Evolutionary conservation across 768 basidiomycete species (phyloP).

Genomic region (Amanita polypyramis): DNA sequence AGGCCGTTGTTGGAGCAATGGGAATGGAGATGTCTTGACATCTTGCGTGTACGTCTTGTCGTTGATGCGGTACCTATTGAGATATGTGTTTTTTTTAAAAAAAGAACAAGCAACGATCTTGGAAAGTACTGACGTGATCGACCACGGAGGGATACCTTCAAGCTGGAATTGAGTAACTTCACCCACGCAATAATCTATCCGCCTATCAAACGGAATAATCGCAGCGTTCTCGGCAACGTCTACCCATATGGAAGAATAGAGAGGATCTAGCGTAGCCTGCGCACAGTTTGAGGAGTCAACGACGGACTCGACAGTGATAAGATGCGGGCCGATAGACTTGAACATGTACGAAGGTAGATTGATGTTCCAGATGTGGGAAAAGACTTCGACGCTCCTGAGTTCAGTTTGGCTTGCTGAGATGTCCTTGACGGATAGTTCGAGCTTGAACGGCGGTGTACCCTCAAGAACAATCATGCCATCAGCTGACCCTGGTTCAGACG

Average conservation of each 20-base stretch:
- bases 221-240: slow-evolving; percentile 97
- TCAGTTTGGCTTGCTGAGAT: slow-evolving; percentile 61
- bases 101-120: slow-evolving; percentile 7
- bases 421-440: slow-evolving; percentile 68
- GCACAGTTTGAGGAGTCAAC: slow-evolving; percentile 77
- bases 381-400: slow-evolving; percentile 40
- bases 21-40: slow-evolving; percentile 73
- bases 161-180: slow-evolving; percentile 87
- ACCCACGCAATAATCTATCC: slow-evolving; percentile 81
- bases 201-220: slow-evolving; percentile 74
- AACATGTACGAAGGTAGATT: slow-evolving; percentile 64
- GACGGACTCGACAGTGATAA: slow-evolving; percentile 68
- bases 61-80: slow-evolving; percentile 66
- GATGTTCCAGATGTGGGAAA: slow-evolving; percentile 53
- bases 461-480: slow-evolving; percentile 63
- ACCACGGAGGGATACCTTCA: slow-evolving; percentile 92
- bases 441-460: slow-evolving; percentile 79
- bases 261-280: slow-evolving; percentile 54
- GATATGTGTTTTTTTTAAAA: no score
- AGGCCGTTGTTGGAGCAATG: slow-evolving; percentile 68
- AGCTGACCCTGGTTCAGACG: slow-evolving; percentile 36
- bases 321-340: slow-evolving; percentile 71
- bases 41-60: slow-evolving; percentile 65
- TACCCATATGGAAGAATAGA: slow-evolving; percentile 59
- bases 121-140: slow-evolving; percentile 51